Evolutionary conservation across 768 basidiomycete genomes (phyloP), one percentile per base, ranked within the genome.

Genomic region (Mycena rosella): DNA sequence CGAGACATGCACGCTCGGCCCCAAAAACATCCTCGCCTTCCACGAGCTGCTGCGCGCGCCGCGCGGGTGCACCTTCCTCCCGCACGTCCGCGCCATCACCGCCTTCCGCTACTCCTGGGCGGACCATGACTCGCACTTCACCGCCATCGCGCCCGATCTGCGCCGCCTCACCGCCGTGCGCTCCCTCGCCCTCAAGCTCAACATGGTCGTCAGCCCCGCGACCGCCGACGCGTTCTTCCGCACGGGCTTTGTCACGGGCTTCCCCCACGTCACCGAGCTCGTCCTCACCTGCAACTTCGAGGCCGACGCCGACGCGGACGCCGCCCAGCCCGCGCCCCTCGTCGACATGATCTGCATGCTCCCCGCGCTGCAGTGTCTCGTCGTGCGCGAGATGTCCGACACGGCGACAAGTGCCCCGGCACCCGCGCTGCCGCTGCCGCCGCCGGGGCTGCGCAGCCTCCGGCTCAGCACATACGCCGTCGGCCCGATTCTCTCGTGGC

Each of bases 341-440:
- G 20, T 61, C 38, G 60, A 61, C 22, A 61, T 53, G 40, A 30
- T 62, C 27, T 53, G 51, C 30, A 15, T 62, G n/a, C 38, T 53
- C 7, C 52, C 29, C 22, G 60, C 60, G 2, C 24, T 62, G 20
- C n/a, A 62, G 51, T 17, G 1, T 18, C 60, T 62, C 32, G 24
- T 20, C n/a, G 36, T 52, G 13, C 42, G 7, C 6, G 49, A 45
- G 27, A 13, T 53, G 36, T 29, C 38, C 20, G 51, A 52, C 6
- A 1, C 11, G 4, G 27, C 20, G 0, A 17, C 17, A 22, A 29
- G 26, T 1, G 10, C 22, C 4, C 42, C 51, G 10, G 15, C 40
- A 14, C 38, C 2, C 52, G 3, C 22, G 27, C 52, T n/a, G n/a
- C n/a, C n/a, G 17, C 0, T 24, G 20, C 30, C 51, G 8, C 51